Base-by-base conservation (phyloP, 768 basidiomycete species). In the Suillus spraguei region DNA sequence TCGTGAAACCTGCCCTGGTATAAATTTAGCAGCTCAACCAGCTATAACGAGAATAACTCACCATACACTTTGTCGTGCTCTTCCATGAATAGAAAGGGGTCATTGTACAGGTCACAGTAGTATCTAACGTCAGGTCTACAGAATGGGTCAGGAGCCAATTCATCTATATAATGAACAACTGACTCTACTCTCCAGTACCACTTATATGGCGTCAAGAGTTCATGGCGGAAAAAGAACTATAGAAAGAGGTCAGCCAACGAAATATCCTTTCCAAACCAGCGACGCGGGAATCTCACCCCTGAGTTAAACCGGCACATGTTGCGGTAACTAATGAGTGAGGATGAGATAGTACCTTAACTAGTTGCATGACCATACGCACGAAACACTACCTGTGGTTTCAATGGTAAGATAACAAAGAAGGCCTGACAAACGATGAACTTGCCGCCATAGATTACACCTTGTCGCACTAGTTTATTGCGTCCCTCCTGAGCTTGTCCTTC, bases 301-400 rank as follows among this genome's bases (percentile, higher is more conserved):
- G 87, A 89, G 72, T 90, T 88, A 75, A 85, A 91, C 42, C 89
- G 80, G 71, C 90, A 91, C 90, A 91, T 90, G 61, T 90, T 88
- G n/a, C 88, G 82, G 67, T 91, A 90, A n/a, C 79, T 82, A 41
- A 39, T 28, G 13, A 53, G 35, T 17, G 11, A 44, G 46, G 56
- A 14, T 14, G 7, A 64, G 35, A 62, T 35, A 16, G 10, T 16
- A 13, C 16, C 20, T 32, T 50, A n/a, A 28, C 11, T 32, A 5
- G 35, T 22, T 33, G 28, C 52, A 50, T 17, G n/a, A 16, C 10
- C 11, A 59, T 16, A 76, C 78, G 68, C 60, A 81, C 80, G 82
- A 76, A 7, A 83, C 75, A 63, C 82, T 83, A 42, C 79, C 81
- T 82, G 50, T 8, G 59, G 20, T 44, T 65, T 66, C 38, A 46